phyloP scores from a whole-genome alignment of 2,329 filamentous ascomycete species.

The Penicillium vulpinum region DNA sequence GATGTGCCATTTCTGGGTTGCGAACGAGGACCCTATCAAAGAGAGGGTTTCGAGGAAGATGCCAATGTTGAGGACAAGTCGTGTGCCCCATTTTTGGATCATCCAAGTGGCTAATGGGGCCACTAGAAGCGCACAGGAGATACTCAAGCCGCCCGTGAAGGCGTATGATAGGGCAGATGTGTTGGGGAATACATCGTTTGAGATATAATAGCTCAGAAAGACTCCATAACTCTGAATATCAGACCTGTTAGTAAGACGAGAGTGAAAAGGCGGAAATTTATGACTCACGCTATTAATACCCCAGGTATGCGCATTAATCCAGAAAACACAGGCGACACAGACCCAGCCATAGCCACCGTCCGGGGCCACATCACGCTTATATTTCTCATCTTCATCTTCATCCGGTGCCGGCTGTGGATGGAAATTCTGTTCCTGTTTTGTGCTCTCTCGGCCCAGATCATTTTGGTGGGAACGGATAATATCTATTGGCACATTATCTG shows the following conservation, averaged over 20 bases:
- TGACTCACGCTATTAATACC: constrained; percentile 64
- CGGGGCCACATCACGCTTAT: constrained; percentile 39
- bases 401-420: constrained; percentile 4
- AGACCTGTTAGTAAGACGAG: neutral
- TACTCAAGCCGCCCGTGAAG: constrained; percentile 61
- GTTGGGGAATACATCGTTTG: constrained; percentile 55
- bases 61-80: constrained; percentile 56
- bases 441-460: constrained; percentile 9
- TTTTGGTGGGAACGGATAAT: constrained; percentile 27
- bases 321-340: constrained; percentile 55
- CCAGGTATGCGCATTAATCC: constrained; percentile 72
- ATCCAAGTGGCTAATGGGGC: constrained; percentile 57
- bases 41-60: constrained; percentile 56
- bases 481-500: constrained; percentile 35
- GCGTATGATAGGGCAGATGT: constrained; percentile 58
- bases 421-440: constrained; percentile 11
- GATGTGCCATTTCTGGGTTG: constrained; percentile 59
- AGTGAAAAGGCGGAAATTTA: neutral
- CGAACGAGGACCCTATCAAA: constrained; percentile 59
- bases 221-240: constrained; percentile 51
- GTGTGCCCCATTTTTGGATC: constrained; percentile 55
- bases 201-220: constrained; percentile 61
- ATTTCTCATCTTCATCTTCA: constrained; percentile 32
- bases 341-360: constrained; percentile 66
- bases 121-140: constrained; percentile 58